phyloP scores from a whole-genome alignment of 306 rosid genomes.

The Canavalia ensiformis region DNA sequence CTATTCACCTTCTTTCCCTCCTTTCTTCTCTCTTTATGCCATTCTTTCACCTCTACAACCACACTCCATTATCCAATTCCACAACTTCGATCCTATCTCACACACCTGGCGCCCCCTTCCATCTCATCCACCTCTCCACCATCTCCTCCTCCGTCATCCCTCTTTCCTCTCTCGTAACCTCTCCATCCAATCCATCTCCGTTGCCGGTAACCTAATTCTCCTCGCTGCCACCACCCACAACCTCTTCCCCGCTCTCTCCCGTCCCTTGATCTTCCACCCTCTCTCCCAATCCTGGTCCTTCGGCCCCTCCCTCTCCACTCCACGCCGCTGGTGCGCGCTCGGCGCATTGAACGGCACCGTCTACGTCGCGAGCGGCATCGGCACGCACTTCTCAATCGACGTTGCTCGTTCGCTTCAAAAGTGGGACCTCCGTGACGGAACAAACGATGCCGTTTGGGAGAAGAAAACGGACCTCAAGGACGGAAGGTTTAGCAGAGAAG shows the following conservation, averaged over 20 bases:
- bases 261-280: slow-evolving; percentile 74
- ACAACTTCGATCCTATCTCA: slow-evolving; percentile 74
- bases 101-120: slow-evolving; percentile 67
- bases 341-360: slow-evolving; percentile 54
- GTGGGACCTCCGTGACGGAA: slow-evolving; percentile 47
- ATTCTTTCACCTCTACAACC: slow-evolving; percentile 46
- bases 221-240: slow-evolving; percentile 77
- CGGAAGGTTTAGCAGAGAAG: slow-evolving; percentile 79
- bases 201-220: slow-evolving; percentile 63
- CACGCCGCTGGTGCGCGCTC: slow-evolving; percentile 89
- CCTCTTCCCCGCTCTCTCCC: slow-evolving; percentile 70
- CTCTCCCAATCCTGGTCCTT: slow-evolving; percentile 49
- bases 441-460: slow-evolving; percentile 55
- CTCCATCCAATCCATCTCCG: slow-evolving; percentile 72
- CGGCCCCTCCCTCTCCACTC: slow-evolving; percentile 61
- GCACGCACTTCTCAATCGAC: slow-evolving; percentile 64
- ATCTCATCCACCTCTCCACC: slow-evolving; percentile 59
- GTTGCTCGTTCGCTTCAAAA: slow-evolving; percentile 66
- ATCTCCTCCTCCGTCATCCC: slow-evolving; percentile 76
- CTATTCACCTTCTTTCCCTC: slow-evolving; percentile 78
- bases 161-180: slow-evolving; percentile 83
- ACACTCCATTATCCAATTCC: slow-evolving; percentile 22
- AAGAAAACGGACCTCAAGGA: slow-evolving; percentile 56
- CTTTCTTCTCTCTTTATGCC: slow-evolving; percentile 74
- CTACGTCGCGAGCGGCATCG: slow-evolving; percentile 83